A percentile compares a stretch with the other conserved stretches of the same genome.
phyloP scores from a whole-genome alignment of 2,329 filamentous ascomycete genomes.

The Metarhizium humberi region DNA sequence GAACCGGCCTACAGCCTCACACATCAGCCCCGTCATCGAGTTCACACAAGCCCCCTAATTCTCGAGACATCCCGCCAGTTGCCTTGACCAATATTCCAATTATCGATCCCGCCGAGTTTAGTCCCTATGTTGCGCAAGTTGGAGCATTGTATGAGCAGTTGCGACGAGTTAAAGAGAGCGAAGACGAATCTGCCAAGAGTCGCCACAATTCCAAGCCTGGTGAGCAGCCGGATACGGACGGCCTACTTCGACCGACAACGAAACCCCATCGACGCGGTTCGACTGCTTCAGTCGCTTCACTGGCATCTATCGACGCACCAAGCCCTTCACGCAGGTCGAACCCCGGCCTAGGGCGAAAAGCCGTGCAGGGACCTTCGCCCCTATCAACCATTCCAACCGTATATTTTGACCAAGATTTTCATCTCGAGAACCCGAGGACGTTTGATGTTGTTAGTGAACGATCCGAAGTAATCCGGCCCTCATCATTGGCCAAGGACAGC shows the following conservation, averaged over 20 bases:
- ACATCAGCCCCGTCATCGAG: slow-evolving; percentile 60
- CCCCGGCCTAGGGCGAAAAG: slow-evolving; percentile 44
- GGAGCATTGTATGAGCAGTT: slow-evolving; percentile 84
- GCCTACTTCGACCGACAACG: slow-evolving; percentile 34
- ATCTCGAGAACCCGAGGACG: slow-evolving; percentile 87
- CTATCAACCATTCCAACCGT: slow-evolving; percentile 85
- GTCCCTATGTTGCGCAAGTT: slow-evolving; percentile 75
- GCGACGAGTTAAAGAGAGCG: slow-evolving; percentile 69
- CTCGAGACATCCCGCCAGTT: slow-evolving; percentile 87
- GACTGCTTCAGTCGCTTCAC: slow-evolving; percentile 36
- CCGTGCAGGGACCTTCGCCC: slow-evolving; percentile 66
- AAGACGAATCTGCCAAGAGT: slow-evolving; percentile 49
- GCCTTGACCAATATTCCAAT: slow-evolving; percentile 80
- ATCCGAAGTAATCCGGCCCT: slow-evolving; percentile 81
- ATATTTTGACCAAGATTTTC: slow-evolving; percentile 93
- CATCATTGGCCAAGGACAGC: slow-evolving; percentile 44
- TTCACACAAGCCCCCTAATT: slow-evolving; percentile 72
- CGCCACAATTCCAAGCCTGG: slow-evolving; percentile 32
- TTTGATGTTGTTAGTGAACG: slow-evolving; percentile 96
- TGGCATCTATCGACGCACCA: slow-evolving; percentile 39
- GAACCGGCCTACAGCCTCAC: slow-evolving; percentile 78
- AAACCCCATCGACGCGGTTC: slow-evolving; percentile 24
- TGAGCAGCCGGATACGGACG: slow-evolving; percentile 34
- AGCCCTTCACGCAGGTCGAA: slow-evolving; percentile 34
- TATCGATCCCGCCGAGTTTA: slow-evolving; percentile 72